Evolutionary conservation across 352 stramenopile species (phyloP), one percentile per base, ranked within the genome.

Genomic region (Pythium biforme): DNA sequence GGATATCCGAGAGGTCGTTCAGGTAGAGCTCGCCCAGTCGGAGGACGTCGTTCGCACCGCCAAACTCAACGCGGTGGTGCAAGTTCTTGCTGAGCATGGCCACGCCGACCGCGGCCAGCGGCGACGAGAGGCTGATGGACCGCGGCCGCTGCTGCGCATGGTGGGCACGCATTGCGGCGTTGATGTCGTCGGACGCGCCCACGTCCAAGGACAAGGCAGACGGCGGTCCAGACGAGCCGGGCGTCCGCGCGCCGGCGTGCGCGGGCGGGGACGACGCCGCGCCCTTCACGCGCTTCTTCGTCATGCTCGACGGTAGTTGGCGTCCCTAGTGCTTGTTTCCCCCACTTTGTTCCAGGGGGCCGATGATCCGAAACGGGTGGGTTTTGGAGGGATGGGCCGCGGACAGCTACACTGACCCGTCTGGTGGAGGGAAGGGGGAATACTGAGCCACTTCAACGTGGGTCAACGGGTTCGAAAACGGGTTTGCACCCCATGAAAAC

Each of bases 1-100:
- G 86, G 52, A 96, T 83, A 59, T 90, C 79, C 10, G 86, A 94
- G 23, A 95, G 69, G 58, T 95, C 88, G 59, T 93, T 94, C 27
- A 96, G 70, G 70, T 96, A 96, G 33, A 96, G 77, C 25, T 95
- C 86, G 27, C 86, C 86, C 27, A 96, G 73, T 10, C 66, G 74
- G 17, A 96, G 79, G 22, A 70, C 63, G 26, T 90, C 83, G 52
- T 85, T 86, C 49, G 62, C 64, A 48, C 75, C 75, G 26, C 64
- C 66, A 43, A 83, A 85, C 41, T 90, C 73, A 15, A 84, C 64
- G 41, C 72, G 73, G 26, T 67, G 71, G 47, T 77, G 73, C 51
- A 80, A 71, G 31, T 75, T 76, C 71, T 91, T 91, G 65, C 75
- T 87, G 51, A 91, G 62, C 69, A 93, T 70, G 33, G 80, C 70